Conservation (phyloP, 306 rosid genomes). For the Gynostemma pentaphyllum region DNA sequence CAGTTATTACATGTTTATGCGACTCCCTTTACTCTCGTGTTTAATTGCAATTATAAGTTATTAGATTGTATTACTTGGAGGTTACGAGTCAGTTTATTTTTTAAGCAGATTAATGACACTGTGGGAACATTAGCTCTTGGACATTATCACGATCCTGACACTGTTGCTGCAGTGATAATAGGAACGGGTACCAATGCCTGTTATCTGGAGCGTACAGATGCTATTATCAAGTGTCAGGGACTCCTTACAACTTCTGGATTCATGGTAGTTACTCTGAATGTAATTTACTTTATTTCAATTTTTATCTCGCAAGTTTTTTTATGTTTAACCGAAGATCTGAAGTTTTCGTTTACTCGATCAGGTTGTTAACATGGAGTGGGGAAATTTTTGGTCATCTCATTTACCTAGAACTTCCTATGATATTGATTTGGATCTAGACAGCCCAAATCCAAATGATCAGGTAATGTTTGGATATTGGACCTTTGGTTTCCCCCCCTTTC, state of each 20-base stretch:
- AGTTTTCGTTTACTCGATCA: conserved; percentile 12
- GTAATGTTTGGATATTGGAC: conserved; percentile 38
- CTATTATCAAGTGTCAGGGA: conserved; percentile 82
- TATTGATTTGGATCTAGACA: conserved; percentile 67
- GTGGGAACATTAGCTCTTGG: conserved; percentile 91
- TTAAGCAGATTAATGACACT: conserved; percentile 74
- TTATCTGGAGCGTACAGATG: conserved; percentile 81
- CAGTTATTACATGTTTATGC: neutral
- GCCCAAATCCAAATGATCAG: conserved; percentile 93
- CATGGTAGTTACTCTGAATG: conserved; percentile 37
- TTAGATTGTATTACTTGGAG: neutral
- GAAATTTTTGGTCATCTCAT: conserved; percentile 90
- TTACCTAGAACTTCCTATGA: conserved; percentile 82
- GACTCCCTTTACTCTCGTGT: neutral
- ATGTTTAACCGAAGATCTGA: neutral
- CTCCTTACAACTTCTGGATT: conserved; percentile 65
- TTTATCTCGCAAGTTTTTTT: neutral
- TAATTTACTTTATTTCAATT: neutral
- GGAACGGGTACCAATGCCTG: conserved; percentile 98
- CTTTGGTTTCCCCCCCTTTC: conserved; percentile 4
- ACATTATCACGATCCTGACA: conserved; percentile 72
- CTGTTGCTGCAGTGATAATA: conserved; percentile 83
- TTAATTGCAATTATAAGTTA: neutral
- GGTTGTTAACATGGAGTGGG: conserved; percentile 99
- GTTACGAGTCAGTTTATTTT: conserved; percentile 5